These are phyloP conservation scores for Puccinia horiana DNA, from an alignment of 1,284 basidiomycete genomes.

Conservation along the genomic window DNA sequence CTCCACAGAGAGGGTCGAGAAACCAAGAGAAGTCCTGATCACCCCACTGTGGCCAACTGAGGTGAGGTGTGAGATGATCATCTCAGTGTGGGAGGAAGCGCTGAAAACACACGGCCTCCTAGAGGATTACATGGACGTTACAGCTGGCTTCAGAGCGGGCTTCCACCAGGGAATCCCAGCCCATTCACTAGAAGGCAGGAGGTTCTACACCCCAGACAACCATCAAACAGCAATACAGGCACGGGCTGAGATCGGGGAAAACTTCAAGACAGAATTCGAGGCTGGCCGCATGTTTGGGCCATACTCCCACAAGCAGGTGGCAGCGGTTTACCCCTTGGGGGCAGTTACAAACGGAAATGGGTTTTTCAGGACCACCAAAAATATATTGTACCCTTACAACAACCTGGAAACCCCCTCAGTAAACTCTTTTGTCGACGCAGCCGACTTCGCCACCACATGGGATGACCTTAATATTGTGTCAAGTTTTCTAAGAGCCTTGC, in stretches of 20 bases:
- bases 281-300: neutral
- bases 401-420: neutral
- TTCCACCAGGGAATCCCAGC: conserved; percentile 2
- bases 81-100: neutral
- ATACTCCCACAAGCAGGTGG: neutral
- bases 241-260: neutral
- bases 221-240: neutral
- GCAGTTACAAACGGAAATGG: conserved; percentile 19
- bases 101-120: neutral
- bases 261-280: neutral
- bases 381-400: neutral
- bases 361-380: neutral
- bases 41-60: neutral
- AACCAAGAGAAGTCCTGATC: no score
- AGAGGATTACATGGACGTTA: neutral
- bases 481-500: neutral
- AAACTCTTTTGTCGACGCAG: neutral
- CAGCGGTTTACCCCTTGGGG: neutral
- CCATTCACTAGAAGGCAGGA: neutral
- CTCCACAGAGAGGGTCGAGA: no score
- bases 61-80: neutral
- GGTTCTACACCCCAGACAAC: neutral
- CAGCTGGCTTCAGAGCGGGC: neutral
- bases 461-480: neutral
- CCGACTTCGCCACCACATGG: neutral